Conservation (phyloP, 169 alveolate species). For the Pseudocohnilembus persalinus region DNA sequence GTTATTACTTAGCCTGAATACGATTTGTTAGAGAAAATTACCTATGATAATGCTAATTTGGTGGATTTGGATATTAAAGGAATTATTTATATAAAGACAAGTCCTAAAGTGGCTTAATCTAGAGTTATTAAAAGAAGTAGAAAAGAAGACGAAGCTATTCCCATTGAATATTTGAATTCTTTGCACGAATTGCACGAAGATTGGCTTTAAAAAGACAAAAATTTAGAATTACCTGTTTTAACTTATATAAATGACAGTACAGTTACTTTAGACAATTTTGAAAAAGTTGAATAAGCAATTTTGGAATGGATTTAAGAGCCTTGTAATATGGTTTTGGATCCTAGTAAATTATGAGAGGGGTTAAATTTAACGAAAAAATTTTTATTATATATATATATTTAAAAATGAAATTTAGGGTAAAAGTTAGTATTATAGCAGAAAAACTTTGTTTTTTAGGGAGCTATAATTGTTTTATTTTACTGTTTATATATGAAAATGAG, state of each 20-base stretch:
- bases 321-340: constrained; percentile 3
- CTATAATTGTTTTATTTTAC: too few species aligned
- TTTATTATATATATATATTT: too few species aligned
- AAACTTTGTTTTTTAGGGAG: too few species aligned
- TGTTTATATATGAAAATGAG: too few species aligned
- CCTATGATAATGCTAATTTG: constrained; percentile 16
- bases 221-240: constrained; percentile 3
- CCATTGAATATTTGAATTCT: constrained; percentile 11
- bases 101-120: constrained; percentile 2
- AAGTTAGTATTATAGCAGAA: too few species aligned
- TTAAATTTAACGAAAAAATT: too few species aligned
- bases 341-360: background rate
- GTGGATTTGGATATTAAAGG: constrained; percentile 22
- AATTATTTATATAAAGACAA: constrained; percentile 23
- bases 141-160: constrained; percentile 18
- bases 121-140: constrained; percentile 11
- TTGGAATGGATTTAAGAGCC: constrained; percentile 18
- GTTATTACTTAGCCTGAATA: constrained; percentile 12
- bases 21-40: constrained; percentile 6
- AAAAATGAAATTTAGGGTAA: too few species aligned
- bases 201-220: constrained; percentile 2
- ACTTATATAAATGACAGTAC: constrained; percentile 7
- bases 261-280: constrained; percentile 1
- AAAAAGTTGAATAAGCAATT: constrained; percentile 10
- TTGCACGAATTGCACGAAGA: constrained; percentile 22